These are phyloP conservation scores for Suillus lakei DNA, from an alignment of 768 basidiomycete genomes.

Conservation along the genomic window DNA sequence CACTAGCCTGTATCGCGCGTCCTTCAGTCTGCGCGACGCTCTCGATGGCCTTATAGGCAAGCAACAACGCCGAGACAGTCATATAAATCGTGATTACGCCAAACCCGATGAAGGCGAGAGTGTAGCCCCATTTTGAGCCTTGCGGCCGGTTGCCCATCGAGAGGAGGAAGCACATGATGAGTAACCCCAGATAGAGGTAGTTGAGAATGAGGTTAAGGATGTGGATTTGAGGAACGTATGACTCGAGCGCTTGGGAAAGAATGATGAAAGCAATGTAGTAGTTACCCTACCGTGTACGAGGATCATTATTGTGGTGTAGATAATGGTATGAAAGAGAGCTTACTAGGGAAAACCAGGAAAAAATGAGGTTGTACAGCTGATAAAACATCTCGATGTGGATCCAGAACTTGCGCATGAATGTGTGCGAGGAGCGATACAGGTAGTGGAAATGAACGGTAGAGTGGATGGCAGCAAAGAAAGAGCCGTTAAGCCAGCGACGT, in stretches of 20 bases:
- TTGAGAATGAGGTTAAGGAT: constrained; percentile 78
- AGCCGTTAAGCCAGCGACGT: constrained; percentile 95
- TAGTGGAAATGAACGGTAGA: constrained; percentile 93
- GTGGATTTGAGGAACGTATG: constrained; percentile 61
- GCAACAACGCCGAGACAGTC: constrained; percentile 83
- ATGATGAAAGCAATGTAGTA: constrained; percentile 90
- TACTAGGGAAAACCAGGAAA: constrained; percentile 89
- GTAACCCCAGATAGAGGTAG: constrained; percentile 86
- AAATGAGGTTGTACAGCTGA: constrained; percentile 87
- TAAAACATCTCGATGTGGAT: constrained; percentile 95
- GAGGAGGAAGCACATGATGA: constrained; percentile 88
- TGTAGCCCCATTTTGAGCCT: constrained; percentile 88
- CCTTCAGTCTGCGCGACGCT: constrained; percentile 52
- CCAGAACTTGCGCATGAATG: constrained; percentile 86
- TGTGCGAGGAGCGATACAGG: constrained; percentile 89
- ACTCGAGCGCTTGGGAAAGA: constrained; percentile 74
- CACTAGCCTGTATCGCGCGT: constrained; percentile 52
- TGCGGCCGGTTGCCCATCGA: constrained; percentile 92
- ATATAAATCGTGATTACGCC: constrained; percentile 94
- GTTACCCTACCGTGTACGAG: constrained; percentile 61
- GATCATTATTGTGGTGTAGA: neutral
- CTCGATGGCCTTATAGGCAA: constrained; percentile 83
- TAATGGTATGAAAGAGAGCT: constrained; percentile 23
- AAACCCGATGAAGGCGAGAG: constrained; percentile 84
- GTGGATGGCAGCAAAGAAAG: constrained; percentile 97